Evolutionary conservation across 2,329 filamentous ascomycete species (phyloP).

Genomic region (Lachnellula subtilissima): DNA sequence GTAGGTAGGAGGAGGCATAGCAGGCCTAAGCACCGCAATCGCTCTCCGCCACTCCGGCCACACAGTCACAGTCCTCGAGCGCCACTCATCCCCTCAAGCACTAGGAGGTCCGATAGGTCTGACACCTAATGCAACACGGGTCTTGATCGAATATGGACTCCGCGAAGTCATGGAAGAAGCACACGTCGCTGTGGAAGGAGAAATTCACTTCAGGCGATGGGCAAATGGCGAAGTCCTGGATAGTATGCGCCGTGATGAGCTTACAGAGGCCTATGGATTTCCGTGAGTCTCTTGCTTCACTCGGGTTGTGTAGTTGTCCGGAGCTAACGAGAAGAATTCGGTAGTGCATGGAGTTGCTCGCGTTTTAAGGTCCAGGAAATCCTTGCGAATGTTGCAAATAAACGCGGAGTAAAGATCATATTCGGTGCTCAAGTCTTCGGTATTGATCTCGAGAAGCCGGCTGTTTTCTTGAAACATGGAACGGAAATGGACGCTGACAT

Average conservation of each 20-base stretch:
- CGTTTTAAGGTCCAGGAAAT: neutral
- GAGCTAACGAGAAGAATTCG: neutral
- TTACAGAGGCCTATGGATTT: neutral
- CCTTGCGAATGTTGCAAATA: neutral
- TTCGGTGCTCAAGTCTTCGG: neutral
- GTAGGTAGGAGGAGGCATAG: neutral
- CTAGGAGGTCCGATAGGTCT: neutral
- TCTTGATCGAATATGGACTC: neutral
- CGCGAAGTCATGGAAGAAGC: neutral
- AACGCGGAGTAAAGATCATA: slow-evolving; percentile 1
- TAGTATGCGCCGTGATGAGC: neutral
- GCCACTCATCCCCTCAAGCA: neutral
- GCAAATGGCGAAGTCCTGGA: neutral
- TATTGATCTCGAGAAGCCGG: neutral
- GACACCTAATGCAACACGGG: neutral
- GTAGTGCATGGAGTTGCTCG: neutral
- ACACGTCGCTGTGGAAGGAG: neutral
- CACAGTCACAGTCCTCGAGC: neutral
- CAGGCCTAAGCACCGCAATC: slow-evolving; percentile 2
- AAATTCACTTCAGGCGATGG: neutral
- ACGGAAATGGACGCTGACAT: neutral
- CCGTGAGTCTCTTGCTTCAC: neutral
- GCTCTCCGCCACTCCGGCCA: neutral
- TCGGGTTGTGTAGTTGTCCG: too few relatives aligned
- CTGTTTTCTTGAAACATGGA: slow-evolving; percentile 1